These are phyloP conservation scores for Xanthoceras sorbifolium DNA, from an alignment of 345 rosid genomes.

Conservation along the genomic window DNA sequence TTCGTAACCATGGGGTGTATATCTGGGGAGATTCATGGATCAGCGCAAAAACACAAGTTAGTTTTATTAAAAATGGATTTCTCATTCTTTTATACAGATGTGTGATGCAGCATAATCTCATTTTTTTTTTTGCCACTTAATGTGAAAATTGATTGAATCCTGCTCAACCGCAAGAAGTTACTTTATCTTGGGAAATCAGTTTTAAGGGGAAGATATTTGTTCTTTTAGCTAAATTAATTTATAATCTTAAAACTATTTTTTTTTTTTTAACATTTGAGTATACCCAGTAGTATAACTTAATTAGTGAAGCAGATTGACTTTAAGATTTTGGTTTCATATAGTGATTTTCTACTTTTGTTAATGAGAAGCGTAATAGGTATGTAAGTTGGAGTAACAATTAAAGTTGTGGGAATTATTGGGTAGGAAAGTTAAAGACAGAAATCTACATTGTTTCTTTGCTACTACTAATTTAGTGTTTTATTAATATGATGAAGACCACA, in stretches of 20 bases:
- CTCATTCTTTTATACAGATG: background rate
- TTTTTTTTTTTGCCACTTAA: background rate
- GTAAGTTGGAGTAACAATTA: background rate
- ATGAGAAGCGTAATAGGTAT: background rate
- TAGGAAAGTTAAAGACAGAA: background rate
- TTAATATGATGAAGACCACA: no score
- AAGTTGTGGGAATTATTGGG: background rate
- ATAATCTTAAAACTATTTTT: background rate
- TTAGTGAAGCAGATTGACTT: background rate
- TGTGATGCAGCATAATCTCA: background rate
- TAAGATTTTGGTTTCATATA: background rate
- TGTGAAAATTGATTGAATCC: background rate
- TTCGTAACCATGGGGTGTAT: slow-evolving; percentile 61
- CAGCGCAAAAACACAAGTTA: slow-evolving; percentile 65
- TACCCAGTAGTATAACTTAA: background rate
- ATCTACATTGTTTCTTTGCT: background rate
- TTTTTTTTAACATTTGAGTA: background rate
- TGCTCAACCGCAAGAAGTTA: background rate
- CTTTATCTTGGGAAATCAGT: background rate
- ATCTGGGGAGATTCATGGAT: slow-evolving; percentile 76
- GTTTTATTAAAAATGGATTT: background rate
- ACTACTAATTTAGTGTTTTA: background rate
- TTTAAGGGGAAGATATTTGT: background rate
- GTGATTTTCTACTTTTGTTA: background rate
- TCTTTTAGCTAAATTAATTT: background rate